phyloP scores from a whole-genome alignment of 2,329 filamentous ascomycete genomes.

The Fusarium palustre region DNA sequence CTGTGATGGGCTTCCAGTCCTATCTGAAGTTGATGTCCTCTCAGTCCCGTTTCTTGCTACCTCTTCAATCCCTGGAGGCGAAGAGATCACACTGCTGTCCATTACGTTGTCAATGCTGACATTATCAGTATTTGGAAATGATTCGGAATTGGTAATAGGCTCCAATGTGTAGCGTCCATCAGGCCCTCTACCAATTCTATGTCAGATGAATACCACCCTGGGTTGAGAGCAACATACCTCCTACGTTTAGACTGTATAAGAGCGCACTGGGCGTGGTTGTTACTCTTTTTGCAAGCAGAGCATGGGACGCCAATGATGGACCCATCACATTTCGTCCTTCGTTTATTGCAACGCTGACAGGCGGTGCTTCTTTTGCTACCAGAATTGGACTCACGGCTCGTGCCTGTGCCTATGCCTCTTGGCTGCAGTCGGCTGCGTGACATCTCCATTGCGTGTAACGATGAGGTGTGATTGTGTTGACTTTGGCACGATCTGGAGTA shows the following conservation, averaged over 20 bases:
- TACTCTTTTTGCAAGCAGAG: neutral
- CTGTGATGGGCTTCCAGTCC: neutral
- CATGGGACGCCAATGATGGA: neutral
- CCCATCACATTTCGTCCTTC: conserved; percentile 11
- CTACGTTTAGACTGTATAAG: neutral
- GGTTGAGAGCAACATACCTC: neutral
- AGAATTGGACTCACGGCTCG: neutral
- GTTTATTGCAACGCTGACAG: neutral
- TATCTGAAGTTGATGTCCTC: accelerated
- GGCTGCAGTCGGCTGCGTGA: accelerated
- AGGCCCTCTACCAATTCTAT: accelerated
- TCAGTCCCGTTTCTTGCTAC: accelerated
- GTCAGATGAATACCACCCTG: accelerated
- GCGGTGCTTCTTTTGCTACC: neutral
- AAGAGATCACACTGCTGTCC: neutral
- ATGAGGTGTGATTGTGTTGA: neutral
- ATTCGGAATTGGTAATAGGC: neutral
- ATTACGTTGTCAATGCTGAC: accelerated
- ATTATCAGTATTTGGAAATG: accelerated
- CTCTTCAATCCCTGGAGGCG: accelerated
- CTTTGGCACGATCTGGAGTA: neutral
- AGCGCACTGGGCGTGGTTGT: neutral
- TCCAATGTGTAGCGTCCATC: neutral
- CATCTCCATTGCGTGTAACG: neutral
- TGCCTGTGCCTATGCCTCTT: accelerated